These are phyloP conservation scores for Boletus tylopilopsis DNA, from an alignment of 768 basidiomycete genomes.

Conservation along the genomic window DNA sequence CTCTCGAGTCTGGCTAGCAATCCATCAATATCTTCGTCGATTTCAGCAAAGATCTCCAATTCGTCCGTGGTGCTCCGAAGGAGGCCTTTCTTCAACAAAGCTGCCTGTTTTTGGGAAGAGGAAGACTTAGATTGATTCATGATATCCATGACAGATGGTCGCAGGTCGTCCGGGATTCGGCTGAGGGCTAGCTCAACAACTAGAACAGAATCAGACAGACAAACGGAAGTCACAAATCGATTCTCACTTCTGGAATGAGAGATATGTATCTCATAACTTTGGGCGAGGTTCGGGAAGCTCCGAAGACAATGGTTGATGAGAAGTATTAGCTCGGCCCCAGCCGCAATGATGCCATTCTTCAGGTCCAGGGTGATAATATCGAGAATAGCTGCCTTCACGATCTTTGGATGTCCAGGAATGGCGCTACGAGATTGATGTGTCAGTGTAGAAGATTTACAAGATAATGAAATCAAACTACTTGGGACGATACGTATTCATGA, in stretches of 20 bases:
- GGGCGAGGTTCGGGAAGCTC: constrained; percentile 64
- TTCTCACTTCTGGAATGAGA: constrained; percentile 72
- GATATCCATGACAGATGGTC: constrained; percentile 57
- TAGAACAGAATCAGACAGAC: constrained; percentile 26
- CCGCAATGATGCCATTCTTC: constrained; percentile 57
- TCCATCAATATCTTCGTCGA: constrained; percentile 60
- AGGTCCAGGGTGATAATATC: constrained; percentile 82
- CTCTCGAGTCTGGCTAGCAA: constrained; percentile 56
- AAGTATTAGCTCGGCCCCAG: constrained; percentile 71
- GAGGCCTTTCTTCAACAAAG: constrained; percentile 67
- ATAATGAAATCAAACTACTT: constrained; percentile 41
- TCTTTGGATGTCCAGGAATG: constrained; percentile 69
- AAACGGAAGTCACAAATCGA: constrained; percentile 3
- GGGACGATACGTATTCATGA: constrained; percentile 67
- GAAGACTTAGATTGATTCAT: constrained; percentile 64
- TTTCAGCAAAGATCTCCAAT: constrained; percentile 64
- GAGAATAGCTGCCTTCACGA: constrained; percentile 71
- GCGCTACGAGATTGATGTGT: constrained; percentile 35
- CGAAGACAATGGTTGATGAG: constrained; percentile 65
- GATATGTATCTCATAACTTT: constrained; percentile 71
- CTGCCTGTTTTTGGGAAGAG: constrained; percentile 62
- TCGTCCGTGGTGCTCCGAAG: constrained; percentile 67
- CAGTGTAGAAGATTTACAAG: neutral
- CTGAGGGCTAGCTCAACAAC: constrained; percentile 65
- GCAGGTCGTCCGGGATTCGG: constrained; percentile 56